Evolutionary conservation across 2,329 filamentous ascomycete genomes (phyloP).

Genomic region (Sphaerulina musiva): DNA sequence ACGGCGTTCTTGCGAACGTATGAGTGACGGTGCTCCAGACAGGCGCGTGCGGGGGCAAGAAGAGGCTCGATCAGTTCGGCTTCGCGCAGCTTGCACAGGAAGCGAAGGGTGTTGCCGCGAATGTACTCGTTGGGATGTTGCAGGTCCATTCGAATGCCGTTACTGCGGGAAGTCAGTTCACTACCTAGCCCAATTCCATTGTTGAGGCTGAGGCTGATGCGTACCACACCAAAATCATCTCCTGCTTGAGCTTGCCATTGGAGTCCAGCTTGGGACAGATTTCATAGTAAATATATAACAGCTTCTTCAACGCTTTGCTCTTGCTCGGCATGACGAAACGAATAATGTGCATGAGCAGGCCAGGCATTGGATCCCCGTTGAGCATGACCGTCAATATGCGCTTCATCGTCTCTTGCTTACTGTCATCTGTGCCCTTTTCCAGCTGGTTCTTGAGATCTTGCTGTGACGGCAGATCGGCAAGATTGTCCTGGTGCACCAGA

Average conservation of each 20-base stretch:
- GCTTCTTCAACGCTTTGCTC: slow-evolving; percentile 92
- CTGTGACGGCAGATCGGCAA: slow-evolving; percentile 80
- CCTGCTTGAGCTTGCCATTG: slow-evolving; percentile 92
- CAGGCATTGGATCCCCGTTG: slow-evolving; percentile 92
- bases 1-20: slow-evolving; percentile 98
- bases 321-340: slow-evolving; percentile 99
- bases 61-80: slow-evolving; percentile 93
- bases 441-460: slow-evolving; percentile 73
- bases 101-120: slow-evolving; percentile 93
- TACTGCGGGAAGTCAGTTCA: slow-evolving; percentile 49
- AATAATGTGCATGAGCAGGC: slow-evolving; percentile 98
- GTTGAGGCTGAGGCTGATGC: slow-evolving; percentile 28
- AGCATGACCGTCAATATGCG: slow-evolving; percentile 94
- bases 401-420: slow-evolving; percentile 60
- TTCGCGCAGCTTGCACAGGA: slow-evolving; percentile 92
- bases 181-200: background rate
- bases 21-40: slow-evolving; percentile 90
- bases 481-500: slow-evolving; percentile 95
- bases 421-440: slow-evolving; percentile 38
- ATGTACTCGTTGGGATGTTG: slow-evolving; percentile 99
- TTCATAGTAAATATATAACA: slow-evolving; percentile 98
- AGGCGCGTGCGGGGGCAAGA: slow-evolving; percentile 82
- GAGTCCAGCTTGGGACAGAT: slow-evolving; percentile 94
- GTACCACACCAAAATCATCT: slow-evolving; percentile 98
- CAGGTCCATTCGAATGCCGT: slow-evolving; percentile 94